Percentiles rank a stretch among this genome's conserved stretches.
These are phyloP conservation scores for Alternaria postmessia DNA, from an alignment of 2,329 filamentous ascomycete genomes.

Conservation along the genomic window DNA sequence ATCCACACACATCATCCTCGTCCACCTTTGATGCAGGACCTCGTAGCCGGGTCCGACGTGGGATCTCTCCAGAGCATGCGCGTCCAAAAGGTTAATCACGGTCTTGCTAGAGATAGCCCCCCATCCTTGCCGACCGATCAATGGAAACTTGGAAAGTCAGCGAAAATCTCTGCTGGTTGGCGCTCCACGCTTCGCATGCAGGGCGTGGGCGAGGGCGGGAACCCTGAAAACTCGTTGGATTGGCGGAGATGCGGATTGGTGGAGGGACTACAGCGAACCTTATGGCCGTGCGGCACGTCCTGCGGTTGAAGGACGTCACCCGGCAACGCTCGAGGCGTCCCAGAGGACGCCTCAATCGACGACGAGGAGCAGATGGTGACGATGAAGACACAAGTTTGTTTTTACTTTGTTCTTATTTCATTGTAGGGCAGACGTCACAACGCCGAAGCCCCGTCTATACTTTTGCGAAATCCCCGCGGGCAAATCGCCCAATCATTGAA, in stretches of 20 bases:
- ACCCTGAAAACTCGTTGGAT: conserved; percentile 7
- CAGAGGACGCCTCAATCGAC: background rate
- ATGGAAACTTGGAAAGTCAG: conserved; percentile 5
- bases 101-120: background rate
- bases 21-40: background rate
- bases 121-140: conserved; percentile 7
- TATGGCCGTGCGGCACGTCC: conserved; percentile 26
- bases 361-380: background rate
- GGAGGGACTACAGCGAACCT: conserved; percentile 19
- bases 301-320: conserved; percentile 28
- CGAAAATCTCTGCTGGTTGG: conserved; percentile 19
- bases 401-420: conserved; percentile 21
- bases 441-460: conserved; percentile 35
- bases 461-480: conserved; percentile 28
- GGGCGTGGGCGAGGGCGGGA: conserved; percentile 6
- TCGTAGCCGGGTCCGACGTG: background rate
- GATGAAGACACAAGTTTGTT: background rate
- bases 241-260: conserved; percentile 18
- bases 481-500: conserved; percentile 24
- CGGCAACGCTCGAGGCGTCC: conserved; percentile 1
- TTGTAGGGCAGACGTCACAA: conserved; percentile 23
- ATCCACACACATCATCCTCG: background rate
- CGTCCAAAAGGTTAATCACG: conserved; percentile 2
- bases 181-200: conserved; percentile 13
- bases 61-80: conserved; percentile 1